A percentile compares a stretch with the other conserved stretches of the same genome.
These are phyloP conservation scores for Ceratocystis cacaofunesta DNA, from an alignment of 2,329 filamentous ascomycete genomes.

Conservation along the genomic window DNA sequence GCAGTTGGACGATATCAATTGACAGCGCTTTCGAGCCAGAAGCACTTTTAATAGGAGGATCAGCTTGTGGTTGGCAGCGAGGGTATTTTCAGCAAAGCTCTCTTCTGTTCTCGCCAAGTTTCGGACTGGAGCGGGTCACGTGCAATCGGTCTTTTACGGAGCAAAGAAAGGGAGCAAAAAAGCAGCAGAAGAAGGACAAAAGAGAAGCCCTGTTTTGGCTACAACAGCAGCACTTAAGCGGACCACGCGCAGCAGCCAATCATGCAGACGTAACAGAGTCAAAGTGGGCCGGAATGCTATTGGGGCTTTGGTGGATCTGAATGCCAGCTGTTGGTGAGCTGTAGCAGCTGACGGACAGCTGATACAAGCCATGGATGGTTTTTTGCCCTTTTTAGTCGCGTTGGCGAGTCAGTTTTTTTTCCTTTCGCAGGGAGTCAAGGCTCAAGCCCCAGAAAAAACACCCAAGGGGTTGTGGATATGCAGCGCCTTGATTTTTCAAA, in stretches of 20 bases:
- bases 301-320: background rate
- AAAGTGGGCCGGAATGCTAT: background rate
- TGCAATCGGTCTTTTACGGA: constrained; percentile 18
- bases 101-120: constrained; percentile 15
- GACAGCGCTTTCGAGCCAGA: constrained; percentile 22
- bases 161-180: background rate
- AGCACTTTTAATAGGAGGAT: constrained; percentile 19
- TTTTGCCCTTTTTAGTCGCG: background rate
- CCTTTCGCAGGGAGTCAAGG: background rate
- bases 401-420: background rate
- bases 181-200: background rate
- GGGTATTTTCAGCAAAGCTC: constrained; percentile 22
- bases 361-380: background rate
- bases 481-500: too few relatives aligned
- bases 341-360: background rate
- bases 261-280: background rate
- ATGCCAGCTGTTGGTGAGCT: background rate
- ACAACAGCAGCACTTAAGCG: background rate
- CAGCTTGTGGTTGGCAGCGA: constrained; percentile 20
- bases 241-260: background rate
- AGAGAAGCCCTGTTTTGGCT: background rate
- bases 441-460: too few relatives aligned
- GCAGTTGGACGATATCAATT: constrained; percentile 34
- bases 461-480: too few relatives aligned
- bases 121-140: constrained; percentile 16